Percentiles rank a stretch among this genome's conserved stretches.
Evolutionary conservation across 768 basidiomycete species (phyloP).

Genomic region (Chiua virens): DNA sequence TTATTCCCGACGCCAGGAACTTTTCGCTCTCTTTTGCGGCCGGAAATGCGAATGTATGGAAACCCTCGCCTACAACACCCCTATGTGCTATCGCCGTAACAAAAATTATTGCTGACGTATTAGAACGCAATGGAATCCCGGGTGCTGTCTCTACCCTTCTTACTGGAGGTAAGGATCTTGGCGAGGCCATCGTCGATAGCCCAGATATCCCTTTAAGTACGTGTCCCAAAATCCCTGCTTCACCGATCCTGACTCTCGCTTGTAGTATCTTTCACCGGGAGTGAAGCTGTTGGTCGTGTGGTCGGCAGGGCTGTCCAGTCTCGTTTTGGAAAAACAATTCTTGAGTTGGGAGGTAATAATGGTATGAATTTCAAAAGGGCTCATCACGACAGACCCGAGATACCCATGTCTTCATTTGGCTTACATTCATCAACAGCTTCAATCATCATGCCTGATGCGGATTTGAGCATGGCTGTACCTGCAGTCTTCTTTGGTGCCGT

Average conservation of each 20-base stretch:
- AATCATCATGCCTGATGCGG: slow-evolving; percentile 92
- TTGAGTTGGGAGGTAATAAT: slow-evolving; percentile 96
- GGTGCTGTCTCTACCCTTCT: slow-evolving; percentile 84
- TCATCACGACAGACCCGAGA: slow-evolving; percentile 19
- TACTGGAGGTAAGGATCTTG: slow-evolving; percentile 79
- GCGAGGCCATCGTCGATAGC: slow-evolving; percentile 76
- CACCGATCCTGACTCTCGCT: slow-evolving; percentile 1
- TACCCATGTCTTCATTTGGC: slow-evolving; percentile 17
- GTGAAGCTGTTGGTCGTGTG: slow-evolving; percentile 80
- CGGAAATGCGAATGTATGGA: slow-evolving; percentile 95
- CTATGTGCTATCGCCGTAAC: slow-evolving; percentile 91
- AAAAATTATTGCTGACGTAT: slow-evolving; percentile 74
- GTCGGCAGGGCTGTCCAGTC: slow-evolving; percentile 89
- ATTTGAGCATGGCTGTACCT: slow-evolving; percentile 84
- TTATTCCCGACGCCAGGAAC: slow-evolving; percentile 58
- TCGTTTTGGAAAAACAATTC: slow-evolving; percentile 85
- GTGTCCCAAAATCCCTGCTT: neutral
- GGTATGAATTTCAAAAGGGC: slow-evolving; percentile 45
- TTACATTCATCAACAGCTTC: slow-evolving; percentile 55
- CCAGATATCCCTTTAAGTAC: slow-evolving; percentile 75
- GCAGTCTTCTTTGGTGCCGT: slow-evolving; percentile 93
- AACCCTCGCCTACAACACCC: slow-evolving; percentile 88
- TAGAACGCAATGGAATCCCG: slow-evolving; percentile 80
- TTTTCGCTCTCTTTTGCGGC: slow-evolving; percentile 83
- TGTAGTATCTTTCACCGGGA: slow-evolving; percentile 92